Base-by-base conservation (phyloP, 306 rosid genomes). In the Cotoneaster glaucophyllus region DNA sequence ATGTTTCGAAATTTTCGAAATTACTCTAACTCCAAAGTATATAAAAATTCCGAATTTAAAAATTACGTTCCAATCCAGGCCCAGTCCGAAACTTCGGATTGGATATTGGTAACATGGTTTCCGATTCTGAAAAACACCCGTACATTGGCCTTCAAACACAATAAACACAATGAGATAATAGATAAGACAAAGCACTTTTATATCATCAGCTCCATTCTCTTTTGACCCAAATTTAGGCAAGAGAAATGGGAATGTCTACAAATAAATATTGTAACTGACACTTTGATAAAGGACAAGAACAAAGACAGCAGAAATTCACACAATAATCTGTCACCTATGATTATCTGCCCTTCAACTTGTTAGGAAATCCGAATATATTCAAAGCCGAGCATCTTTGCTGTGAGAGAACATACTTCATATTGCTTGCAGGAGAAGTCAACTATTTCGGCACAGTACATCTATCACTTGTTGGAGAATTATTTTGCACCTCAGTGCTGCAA, bases 401-500 rank as follows among this genome's bases (percentile, higher is more conserved):
- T 29, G 68, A 29, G 68, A 37, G 54, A 50, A 64, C 43, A 8
- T 19, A 31, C 21, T 14, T 18, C 28, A 67, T 18, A 64, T 22
- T 21, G 54, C 58, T 4, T 10, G 17, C 65, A 18, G 17, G 13
- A 53, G 59, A 56, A 43, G 8, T 74, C 53, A 25, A 77, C 56
- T 41, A 34, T 50, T 62, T 74, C 54, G 7, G 37, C 2, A 11
- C 56, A 21, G 24, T 18, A 26, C 28, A 57, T 17, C 28, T 5
- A 29, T 26, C 48, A 45, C 45, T 64, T 11, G 19, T 31, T 59
- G 50, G 52, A 28, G 45, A 73, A 61, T 29, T 53, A 67, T 79
- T 61, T 76, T 80, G 73, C 81, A 64, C 45, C 64, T 76, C 58
- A 9, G 32, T 14, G 21, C 24, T 39, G 53, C 56, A 65, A 32